phyloP scores from a whole-genome alignment of 257 asterid species.

The Asclepias syriaca region DNA sequence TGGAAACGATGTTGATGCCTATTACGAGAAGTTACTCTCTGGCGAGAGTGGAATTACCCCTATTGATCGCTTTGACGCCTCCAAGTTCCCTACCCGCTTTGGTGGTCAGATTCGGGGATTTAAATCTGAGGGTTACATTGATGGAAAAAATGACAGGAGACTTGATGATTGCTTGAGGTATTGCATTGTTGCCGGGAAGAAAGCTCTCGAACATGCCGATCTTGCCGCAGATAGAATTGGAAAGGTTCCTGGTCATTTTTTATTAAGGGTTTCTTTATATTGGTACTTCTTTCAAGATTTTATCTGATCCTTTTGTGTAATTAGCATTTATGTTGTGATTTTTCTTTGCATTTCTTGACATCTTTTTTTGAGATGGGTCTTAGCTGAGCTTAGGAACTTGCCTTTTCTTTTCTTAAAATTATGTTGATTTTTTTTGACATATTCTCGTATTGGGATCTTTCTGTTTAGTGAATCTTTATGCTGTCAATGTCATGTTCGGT shows the following conservation, averaged over 20 bases:
- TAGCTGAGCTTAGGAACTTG: neutral
- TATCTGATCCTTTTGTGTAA: neutral
- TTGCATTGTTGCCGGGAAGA: constrained; percentile 52
- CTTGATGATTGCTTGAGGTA: constrained; percentile 52
- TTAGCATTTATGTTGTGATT: neutral
- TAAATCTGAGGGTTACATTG: constrained; percentile 46
- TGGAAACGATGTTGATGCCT: constrained; percentile 47
- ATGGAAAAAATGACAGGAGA: constrained; percentile 56
- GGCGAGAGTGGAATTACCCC: constrained; percentile 51
- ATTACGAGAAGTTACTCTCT: constrained; percentile 39
- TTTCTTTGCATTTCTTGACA: neutral
- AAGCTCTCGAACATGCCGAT: constrained; percentile 47
- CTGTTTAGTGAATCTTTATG: neutral
- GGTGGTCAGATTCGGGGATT: constrained; percentile 59
- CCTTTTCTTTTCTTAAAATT: neutral
- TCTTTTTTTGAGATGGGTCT: neutral
- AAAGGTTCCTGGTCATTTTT: constrained; percentile 22
- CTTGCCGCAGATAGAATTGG: constrained; percentile 34
- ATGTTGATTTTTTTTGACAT: neutral
- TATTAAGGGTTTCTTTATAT: neutral
- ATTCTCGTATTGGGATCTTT: neutral
- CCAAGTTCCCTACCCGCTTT: constrained; percentile 50
- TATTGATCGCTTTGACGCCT: constrained; percentile 52
- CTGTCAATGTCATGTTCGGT: neutral
- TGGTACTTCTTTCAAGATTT: neutral